phyloP scores from a whole-genome alignment of 768 basidiomycete genomes.

The Pleurotus cornucopiae region DNA sequence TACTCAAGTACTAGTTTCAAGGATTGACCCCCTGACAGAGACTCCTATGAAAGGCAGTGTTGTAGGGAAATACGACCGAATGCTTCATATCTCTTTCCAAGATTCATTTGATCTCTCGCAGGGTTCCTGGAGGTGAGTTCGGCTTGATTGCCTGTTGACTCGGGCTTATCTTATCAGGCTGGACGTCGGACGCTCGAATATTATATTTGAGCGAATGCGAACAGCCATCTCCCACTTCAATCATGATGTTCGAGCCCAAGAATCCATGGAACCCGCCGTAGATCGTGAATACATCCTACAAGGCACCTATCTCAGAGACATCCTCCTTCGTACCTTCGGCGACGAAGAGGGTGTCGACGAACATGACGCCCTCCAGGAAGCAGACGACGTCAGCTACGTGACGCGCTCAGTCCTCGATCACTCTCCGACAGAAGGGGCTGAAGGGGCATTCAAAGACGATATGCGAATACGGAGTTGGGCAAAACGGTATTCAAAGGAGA shows the following conservation, averaged over 20 bases:
- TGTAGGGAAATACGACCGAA: slow-evolving; percentile 24
- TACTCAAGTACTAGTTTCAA: slow-evolving; percentile 61
- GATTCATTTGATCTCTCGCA: slow-evolving; percentile 40
- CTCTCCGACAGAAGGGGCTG: slow-evolving; percentile 11
- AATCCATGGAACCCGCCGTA: slow-evolving; percentile 20
- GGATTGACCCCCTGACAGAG: slow-evolving; percentile 57
- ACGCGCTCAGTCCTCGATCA: slow-evolving; percentile 35
- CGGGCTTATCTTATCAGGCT: slow-evolving; percentile 22
- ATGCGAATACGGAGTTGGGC: slow-evolving; percentile 83
- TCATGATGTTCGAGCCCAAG: slow-evolving; percentile 44
- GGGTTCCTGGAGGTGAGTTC: slow-evolving; percentile 42
- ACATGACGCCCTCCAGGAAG: slow-evolving; percentile 30
- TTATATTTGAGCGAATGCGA: slow-evolving; percentile 67
- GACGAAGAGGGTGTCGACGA: slow-evolving; percentile 22
- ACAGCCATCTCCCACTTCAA: slow-evolving; percentile 56
- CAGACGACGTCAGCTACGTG: slow-evolving; percentile 35
- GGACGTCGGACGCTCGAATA: slow-evolving; percentile 66
- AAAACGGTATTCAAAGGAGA: slow-evolving; percentile 49
- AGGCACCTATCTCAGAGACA: slow-evolving; percentile 72
- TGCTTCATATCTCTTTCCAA: slow-evolving; percentile 53
- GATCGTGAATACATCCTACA: slow-evolving; percentile 52
- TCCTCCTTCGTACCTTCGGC: slow-evolving; percentile 57
- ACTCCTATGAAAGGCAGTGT: slow-evolving; percentile 51
- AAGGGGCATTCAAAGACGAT: slow-evolving; percentile 64
- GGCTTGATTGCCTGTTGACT: background rate